Evolutionary conservation across 2,329 filamentous ascomycete species (phyloP).

Genomic region (Fusarium anthophilum): DNA sequence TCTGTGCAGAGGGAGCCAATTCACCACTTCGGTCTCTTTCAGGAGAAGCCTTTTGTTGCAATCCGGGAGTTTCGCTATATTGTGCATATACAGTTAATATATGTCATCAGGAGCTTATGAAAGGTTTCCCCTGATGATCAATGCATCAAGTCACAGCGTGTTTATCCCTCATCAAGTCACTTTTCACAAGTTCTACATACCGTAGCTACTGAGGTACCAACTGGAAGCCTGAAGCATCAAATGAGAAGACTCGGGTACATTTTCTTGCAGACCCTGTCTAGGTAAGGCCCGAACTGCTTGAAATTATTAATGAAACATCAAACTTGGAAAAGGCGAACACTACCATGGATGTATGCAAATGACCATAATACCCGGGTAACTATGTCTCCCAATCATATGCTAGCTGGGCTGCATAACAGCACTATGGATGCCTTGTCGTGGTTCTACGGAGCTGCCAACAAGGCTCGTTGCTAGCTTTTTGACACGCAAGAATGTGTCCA

Average conservation of each 20-base stretch:
- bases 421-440: background rate
- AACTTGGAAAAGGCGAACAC: background rate
- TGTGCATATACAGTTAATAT: background rate
- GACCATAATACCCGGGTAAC: background rate
- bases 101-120: background rate
- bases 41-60: background rate
- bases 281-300: background rate
- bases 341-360: background rate
- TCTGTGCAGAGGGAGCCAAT: constrained; percentile 17
- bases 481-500: background rate
- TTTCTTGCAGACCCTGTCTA: background rate
- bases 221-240: background rate
- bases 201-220: background rate
- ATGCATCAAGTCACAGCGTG: background rate
- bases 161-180: background rate
- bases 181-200: background rate
- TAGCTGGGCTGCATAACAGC: background rate
- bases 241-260: background rate
- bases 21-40: background rate
- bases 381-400: background rate
- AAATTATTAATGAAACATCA: background rate
- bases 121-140: background rate
- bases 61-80: background rate
- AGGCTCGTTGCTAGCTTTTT: background rate
- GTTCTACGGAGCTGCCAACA: background rate